Evolutionary conservation across 257 asterid species (phyloP), one percentile per base, ranked within the genome.

Genomic region (Salvia splendens): DNA sequence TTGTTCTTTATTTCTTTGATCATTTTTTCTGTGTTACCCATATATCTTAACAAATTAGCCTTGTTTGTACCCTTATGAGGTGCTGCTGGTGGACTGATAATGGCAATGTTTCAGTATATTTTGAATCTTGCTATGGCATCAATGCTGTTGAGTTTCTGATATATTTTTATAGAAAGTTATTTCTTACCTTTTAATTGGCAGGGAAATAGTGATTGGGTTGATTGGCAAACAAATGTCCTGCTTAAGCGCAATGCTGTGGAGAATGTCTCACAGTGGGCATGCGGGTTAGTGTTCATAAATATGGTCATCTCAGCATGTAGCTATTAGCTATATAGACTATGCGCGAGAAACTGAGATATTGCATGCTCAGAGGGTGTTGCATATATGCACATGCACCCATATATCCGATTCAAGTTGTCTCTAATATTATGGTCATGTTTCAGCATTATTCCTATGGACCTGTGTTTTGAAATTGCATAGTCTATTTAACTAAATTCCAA

Each of bases 211-310:
- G 95, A 83, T 67, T 91, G 97, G 97, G 81, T 78, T 55, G 93
- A 85, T 43, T 91, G 96, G 95, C 93, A 83, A 68, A 64, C 86
- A 48, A 86, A 81, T 77, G 85, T 78, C 65, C 86, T 91, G 71
- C 79, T 64, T 53, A 78, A 86, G 76, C 97, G 97, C 61, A 88
- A 86, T 81, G 70, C 84, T 6, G 67, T 91, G 76, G 96, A 88
- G 73, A 88, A 91, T 69, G 90, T 92, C 64, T 69, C 70, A 75
- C 96, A 89, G 75, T 92, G 98, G 98, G 86, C 89, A 7, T 92
- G 98, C 38, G 98, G 96, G 96, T 89, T 75, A 82, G 89, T 73
- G 54, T 67, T 70, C 6, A 42, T 60, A 43, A 68, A 46, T 57
- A 52, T 12, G 36, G 45, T 67, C 17, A 30, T 2, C 30, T 24